phyloP scores from a whole-genome alignment of 2,329 filamentous ascomycete species.

The Aspergillus costaricaensis region DNA sequence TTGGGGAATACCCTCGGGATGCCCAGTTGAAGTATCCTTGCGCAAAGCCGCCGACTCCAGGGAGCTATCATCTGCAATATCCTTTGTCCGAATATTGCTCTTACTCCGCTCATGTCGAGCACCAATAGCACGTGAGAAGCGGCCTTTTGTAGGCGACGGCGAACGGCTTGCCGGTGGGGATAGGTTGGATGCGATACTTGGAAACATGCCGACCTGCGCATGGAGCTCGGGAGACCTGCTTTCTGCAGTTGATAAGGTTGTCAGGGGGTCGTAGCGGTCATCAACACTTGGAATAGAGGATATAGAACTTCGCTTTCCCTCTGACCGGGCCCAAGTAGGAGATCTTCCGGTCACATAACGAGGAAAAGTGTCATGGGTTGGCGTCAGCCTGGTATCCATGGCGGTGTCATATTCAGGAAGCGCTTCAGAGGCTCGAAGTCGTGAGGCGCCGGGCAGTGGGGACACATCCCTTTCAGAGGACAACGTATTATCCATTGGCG shows the following conservation, averaged over 20 bases:
- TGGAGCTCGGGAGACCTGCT: constrained; percentile 48
- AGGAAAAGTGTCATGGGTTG: background rate
- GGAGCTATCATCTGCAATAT: constrained; percentile 29
- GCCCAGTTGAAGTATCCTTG: constrained; percentile 18
- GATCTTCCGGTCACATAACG: constrained; percentile 1
- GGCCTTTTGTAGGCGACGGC: constrained; percentile 64
- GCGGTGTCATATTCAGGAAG: constrained; percentile 1
- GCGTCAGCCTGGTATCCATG: background rate
- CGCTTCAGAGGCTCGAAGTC: background rate
- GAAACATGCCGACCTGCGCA: constrained; percentile 50
- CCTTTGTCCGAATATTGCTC: constrained; percentile 43
- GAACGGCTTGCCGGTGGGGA: constrained; percentile 65
- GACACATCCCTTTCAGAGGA: constrained; percentile 12
- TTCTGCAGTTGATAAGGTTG: constrained; percentile 47
- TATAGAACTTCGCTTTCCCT: constrained; percentile 55
- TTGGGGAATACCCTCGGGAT: constrained; percentile 19
- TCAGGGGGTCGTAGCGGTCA: constrained; percentile 34
- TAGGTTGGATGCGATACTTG: constrained; percentile 63
- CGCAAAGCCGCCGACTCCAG: constrained; percentile 20
- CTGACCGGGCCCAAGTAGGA: constrained; percentile 51
- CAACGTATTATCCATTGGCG: background rate
- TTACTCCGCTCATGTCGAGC: constrained; percentile 43
- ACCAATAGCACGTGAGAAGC: constrained; percentile 45
- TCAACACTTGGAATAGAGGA: constrained; percentile 55
- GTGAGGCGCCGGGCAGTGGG: background rate